Evolutionary conservation across 139 green algal species (phyloP), one percentile per base, ranked within the genome.

Genomic region (Chlamydomonas asymmetrica): DNA sequence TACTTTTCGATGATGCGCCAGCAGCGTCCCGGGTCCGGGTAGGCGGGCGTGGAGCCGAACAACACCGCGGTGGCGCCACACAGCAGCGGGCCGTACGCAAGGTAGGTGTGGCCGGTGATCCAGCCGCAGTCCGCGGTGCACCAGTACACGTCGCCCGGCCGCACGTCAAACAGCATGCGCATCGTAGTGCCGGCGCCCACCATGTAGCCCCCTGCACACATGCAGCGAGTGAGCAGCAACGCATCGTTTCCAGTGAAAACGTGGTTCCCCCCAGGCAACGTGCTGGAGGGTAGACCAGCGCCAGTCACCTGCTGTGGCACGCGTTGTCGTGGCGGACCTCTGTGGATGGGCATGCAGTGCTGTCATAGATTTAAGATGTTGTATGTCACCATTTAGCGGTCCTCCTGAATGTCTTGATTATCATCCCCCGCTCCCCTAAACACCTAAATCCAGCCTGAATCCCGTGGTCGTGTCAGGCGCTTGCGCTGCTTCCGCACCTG

Each of bases 91-190:
- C 80, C 80, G 66, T 94, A 97, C 8, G 91, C 88, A 8, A 96
- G 71, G 84, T 97, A 97, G 6, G 88, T 90, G 89, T 97, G 93
- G 13, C 93, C 94, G 1, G 96, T 99, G 86, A 99, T 98, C 96
- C 96, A 99, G 41, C 96, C 96, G 83, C 95, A 98, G 88, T 98
- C 95, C 5, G 95, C 96, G 16, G 93, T 98, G 83, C 89, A 97
- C 90, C 90, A 98, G 86, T 93, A 97, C 1, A 98, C 78, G 66
- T 98, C 95, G 3, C 81, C 87, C 0, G 81, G 79, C 8, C 89
- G 84, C 71, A 90, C 77, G 86, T 97, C 91, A 67, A 94, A 95
- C 25, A 93, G 73, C 67, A 93, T 93, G 69, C 92, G 69, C 45
- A 38, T 91, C 32, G 82, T 95, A 31, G 83, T 72, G 37, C 70